phyloP scores from a whole-genome alignment of 73 alveolate species.

The Symbiodinium natans region DNA sequence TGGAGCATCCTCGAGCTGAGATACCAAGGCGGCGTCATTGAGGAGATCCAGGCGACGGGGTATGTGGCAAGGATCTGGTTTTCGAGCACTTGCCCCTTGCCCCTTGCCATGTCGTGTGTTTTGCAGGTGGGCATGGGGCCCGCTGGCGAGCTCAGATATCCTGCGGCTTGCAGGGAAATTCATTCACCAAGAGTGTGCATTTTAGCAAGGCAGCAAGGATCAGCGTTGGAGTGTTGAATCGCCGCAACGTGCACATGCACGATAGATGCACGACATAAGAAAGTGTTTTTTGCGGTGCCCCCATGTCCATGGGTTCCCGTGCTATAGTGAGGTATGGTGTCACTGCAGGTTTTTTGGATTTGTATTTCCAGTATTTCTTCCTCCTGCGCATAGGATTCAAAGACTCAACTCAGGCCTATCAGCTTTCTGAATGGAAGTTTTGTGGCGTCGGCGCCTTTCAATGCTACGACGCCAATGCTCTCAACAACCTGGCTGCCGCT shows the following conservation, averaged over 20 bases:
- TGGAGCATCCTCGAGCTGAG: too few relatives aligned
- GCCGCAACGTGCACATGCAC: too few relatives aligned
- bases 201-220: too few relatives aligned
- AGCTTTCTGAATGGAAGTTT: constrained; percentile 19
- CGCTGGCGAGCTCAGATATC: constrained; percentile 26
- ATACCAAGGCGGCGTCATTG: constrained; percentile 1
- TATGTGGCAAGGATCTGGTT: background rate
- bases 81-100: background rate
- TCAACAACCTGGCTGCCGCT: background rate
- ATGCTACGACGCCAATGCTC: constrained; percentile 25
- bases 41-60: constrained; percentile 1
- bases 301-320: too few relatives aligned
- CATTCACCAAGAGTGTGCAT: background rate
- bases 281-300: too few relatives aligned
- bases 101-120: background rate
- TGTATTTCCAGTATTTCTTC: too few relatives aligned
- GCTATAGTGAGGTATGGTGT: too few relatives aligned
- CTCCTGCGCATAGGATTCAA: too few relatives aligned
- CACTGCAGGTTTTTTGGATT: too few relatives aligned
- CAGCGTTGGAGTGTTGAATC: too few relatives aligned
- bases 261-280: too few relatives aligned
- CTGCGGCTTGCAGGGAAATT: background rate
- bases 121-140: constrained; percentile 41
- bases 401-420: constrained; percentile 17
- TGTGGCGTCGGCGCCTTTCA: constrained; percentile 25